Evolutionary conservation across 192 early-diverging fungal genomes (phyloP).

Genomic region (Coemansia sp.): DNA sequence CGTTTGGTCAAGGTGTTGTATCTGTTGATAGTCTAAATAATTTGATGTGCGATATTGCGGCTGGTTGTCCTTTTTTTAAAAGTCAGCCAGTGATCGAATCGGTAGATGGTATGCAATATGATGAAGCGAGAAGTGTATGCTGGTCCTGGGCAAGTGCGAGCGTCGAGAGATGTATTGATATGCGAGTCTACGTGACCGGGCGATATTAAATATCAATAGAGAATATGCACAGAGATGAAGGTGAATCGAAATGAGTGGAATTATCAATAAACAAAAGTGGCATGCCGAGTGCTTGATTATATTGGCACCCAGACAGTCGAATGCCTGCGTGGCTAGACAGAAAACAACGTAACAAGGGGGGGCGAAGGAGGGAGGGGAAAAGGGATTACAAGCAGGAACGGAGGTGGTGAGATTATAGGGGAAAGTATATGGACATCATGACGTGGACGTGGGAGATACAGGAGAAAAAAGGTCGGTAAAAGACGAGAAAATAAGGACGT

Average conservation of each 20-base stretch:
- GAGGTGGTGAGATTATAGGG: not conserved
- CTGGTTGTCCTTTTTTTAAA: not conserved
- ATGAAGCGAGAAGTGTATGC: not conserved
- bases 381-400: not conserved
- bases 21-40: not conserved
- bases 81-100: not conserved
- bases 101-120: not conserved
- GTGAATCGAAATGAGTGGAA: not conserved
- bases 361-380: not conserved
- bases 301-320: not conserved
- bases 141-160: not conserved
- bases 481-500: not conserved
- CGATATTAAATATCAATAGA: not conserved
- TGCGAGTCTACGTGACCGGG: constrained; percentile 2
- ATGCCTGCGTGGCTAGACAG: not conserved
- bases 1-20: not conserved
- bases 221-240: constrained; percentile 2
- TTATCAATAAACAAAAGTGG: not conserved
- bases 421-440: not conserved
- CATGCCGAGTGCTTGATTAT: not conserved
- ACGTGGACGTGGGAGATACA: not conserved
- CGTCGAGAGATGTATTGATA: not conserved
- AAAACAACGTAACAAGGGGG: not conserved
- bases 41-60: not conserved
- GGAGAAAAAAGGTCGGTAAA: not conserved